Conservation (phyloP, 1,139 yeast species). For the Candida freyschussii region DNA sequence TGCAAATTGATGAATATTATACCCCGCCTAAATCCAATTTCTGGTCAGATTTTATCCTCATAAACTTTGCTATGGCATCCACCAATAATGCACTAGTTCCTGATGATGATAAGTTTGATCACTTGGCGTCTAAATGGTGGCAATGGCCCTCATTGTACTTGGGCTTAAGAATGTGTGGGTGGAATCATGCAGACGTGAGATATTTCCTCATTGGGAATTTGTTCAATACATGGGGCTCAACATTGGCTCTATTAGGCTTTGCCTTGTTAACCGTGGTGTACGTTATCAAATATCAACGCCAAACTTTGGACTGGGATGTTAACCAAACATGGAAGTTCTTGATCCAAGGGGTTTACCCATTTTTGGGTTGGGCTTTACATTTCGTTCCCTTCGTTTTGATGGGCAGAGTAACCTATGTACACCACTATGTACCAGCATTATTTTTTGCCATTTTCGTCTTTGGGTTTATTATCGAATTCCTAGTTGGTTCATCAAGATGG, state of each 20-base stretch:
- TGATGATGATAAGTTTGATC: constrained; percentile 63
- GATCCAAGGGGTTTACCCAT: constrained; percentile 57
- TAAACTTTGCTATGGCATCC: constrained; percentile 75
- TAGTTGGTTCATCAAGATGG: constrained; percentile 21
- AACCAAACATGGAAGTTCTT: constrained; percentile 31
- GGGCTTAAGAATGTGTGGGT: constrained; percentile 69
- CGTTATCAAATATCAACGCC: constrained; percentile 61
- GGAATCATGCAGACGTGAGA: constrained; percentile 46
- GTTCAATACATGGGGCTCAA: constrained; percentile 57
- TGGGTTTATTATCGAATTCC: constrained; percentile 52
- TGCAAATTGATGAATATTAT: constrained; percentile 40
- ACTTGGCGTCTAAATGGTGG: constrained; percentile 70
- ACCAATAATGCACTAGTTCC: constrained; percentile 74
- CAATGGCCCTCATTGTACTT: constrained; percentile 66
- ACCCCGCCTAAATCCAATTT: constrained; percentile 64
- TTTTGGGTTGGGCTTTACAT: constrained; percentile 69
- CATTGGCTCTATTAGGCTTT: constrained; percentile 32
- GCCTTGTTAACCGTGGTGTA: constrained; percentile 35
- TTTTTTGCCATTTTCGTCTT: constrained; percentile 68
- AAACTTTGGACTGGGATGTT: constrained; percentile 29
- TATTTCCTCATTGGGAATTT: constrained; percentile 68
- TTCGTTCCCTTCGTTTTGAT: constrained; percentile 67
- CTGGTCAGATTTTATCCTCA: constrained; percentile 63
- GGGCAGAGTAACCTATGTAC: constrained; percentile 83
- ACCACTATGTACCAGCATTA: constrained; percentile 77